Conservation (phyloP, 2,329 filamentous ascomycete species). For the Pestalotiopsis sp. region DNA sequence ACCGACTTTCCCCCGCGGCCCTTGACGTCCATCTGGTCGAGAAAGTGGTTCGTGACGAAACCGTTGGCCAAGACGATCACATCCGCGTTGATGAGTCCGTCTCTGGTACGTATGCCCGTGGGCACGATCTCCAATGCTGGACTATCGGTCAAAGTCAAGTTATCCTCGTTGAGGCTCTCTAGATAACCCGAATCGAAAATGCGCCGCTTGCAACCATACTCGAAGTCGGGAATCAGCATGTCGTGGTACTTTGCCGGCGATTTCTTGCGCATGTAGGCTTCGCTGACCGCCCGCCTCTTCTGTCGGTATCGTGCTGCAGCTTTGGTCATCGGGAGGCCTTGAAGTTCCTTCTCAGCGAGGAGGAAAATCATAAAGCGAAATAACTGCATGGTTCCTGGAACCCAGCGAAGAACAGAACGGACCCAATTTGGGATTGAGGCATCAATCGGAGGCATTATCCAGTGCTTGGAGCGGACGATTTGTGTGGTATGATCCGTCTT, state of each 20-base stretch:
- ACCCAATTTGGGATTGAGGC: slow-evolving; percentile 16
- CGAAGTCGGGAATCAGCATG: slow-evolving; percentile 62
- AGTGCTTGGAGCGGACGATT: slow-evolving; percentile 43
- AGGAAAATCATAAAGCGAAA: slow-evolving; percentile 44
- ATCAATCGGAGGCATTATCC: slow-evolving; percentile 38
- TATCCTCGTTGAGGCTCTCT: slow-evolving; percentile 49
- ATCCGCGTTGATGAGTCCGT: slow-evolving; percentile 52
- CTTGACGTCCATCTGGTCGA: slow-evolving; percentile 53
- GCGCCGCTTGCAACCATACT: slow-evolving; percentile 65
- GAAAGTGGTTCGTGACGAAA: slow-evolving; percentile 56
- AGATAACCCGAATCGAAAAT: slow-evolving; percentile 62
- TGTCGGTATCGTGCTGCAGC: slow-evolving; percentile 35
- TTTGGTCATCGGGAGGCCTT: slow-evolving; percentile 40
- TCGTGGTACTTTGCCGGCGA: slow-evolving; percentile 63
- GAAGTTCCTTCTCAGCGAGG: slow-evolving; percentile 32
- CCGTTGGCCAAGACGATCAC: slow-evolving; percentile 64
- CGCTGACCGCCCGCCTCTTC: slow-evolving; percentile 36
- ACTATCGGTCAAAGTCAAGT: slow-evolving; percentile 48
- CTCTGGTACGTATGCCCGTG: slow-evolving; percentile 35
- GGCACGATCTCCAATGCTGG: slow-evolving; percentile 49
- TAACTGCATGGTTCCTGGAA: slow-evolving; percentile 48
- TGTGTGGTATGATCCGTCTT: slow-evolving; percentile 39
- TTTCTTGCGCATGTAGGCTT: slow-evolving; percentile 42
- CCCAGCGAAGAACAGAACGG: slow-evolving; percentile 38
- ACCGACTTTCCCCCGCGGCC: slow-evolving; percentile 53